Percentiles rank a stretch among this genome's conserved stretches.
These are phyloP conservation scores for Suhomyces terraborum DNA, from an alignment of 1,139 yeast species.

Conservation along the genomic window DNA sequence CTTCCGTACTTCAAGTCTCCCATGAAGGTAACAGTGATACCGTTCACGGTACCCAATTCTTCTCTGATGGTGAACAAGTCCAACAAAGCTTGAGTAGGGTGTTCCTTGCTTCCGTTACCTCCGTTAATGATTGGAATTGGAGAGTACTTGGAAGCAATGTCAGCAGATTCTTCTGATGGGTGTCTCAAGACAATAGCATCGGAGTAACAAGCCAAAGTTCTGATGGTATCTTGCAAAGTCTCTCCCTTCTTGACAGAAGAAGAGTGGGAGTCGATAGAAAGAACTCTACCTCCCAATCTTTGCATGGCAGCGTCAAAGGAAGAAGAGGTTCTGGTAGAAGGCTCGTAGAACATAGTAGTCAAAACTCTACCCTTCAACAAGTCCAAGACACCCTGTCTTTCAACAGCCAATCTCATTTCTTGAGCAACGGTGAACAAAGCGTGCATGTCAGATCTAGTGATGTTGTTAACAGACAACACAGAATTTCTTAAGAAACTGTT, in stretches of 20 bases:
- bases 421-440: conserved; percentile 94
- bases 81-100: conserved; percentile 97
- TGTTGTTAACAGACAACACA: conserved; percentile 83
- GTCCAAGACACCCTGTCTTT: conserved; percentile 93
- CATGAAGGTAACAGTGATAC: conserved; percentile 97
- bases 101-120: conserved; percentile 97
- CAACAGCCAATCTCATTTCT: conserved; percentile 96
- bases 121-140: conserved; percentile 98
- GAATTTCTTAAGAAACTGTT: conserved; percentile 90
- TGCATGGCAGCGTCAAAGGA: conserved; percentile 99
- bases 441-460: conserved; percentile 85
- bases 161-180: conserved; percentile 89
- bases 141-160: conserved; percentile 92
- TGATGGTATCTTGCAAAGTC: conserved; percentile 93
- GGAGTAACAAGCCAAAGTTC: conserved; percentile 92
- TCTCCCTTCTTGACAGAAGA: conserved; percentile 98
- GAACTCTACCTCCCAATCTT: conserved; percentile 97
- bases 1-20: conserved; percentile 98
- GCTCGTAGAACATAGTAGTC: conserved; percentile 97
- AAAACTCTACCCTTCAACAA: conserved; percentile 85
- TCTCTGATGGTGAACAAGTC: conserved; percentile 98
- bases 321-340: conserved; percentile 94
- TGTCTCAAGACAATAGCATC: conserved; percentile 98
- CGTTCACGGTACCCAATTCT: conserved; percentile 97
- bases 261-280: conserved; percentile 77